Percentiles rank a stretch among this genome's conserved stretches.
Conservation (phyloP, 2,329 filamentous ascomycete species). For the Ilyonectria robusta region DNA sequence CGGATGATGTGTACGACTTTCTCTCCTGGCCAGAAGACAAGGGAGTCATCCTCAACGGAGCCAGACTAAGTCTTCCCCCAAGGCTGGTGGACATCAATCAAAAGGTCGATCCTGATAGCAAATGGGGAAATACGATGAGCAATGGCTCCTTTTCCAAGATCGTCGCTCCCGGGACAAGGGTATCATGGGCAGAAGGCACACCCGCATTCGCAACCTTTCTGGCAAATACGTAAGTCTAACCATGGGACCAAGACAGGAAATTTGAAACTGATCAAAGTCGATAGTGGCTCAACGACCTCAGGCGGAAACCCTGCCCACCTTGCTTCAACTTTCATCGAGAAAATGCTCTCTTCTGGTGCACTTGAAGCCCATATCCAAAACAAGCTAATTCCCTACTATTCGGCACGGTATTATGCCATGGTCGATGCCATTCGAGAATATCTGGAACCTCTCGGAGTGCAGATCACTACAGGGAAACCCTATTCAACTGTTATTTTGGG, state of each 20-base stretch:
- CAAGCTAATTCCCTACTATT: conserved; percentile 7
- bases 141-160: conserved; percentile 80
- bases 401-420: conserved; percentile 12
- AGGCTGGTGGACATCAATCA: conserved; percentile 59
- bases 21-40: conserved; percentile 67
- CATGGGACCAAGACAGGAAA: too few species aligned
- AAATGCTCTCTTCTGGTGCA: conserved; percentile 11
- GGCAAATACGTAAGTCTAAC: conserved; percentile 11
- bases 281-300: conserved; percentile 3
- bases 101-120: conserved; percentile 67
- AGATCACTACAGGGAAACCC: conserved; percentile 6
- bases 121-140: conserved; percentile 75
- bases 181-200: conserved; percentile 50
- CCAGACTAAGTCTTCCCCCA: conserved; percentile 55
- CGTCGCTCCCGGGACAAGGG: conserved; percentile 71
- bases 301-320: conserved; percentile 12
- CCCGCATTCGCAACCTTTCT: conserved; percentile 18
- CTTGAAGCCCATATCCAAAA: conserved; percentile 9
- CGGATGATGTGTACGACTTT: conserved; percentile 82
- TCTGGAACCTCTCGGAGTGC: conserved; percentile 11
- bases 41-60: neutral
- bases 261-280: neutral
- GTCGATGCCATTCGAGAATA: conserved; percentile 14
- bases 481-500: neutral
- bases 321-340: conserved; percentile 4